A percentile compares a stretch with the other conserved stretches of the same genome.
Evolutionary conservation across 2,329 filamentous ascomycete genomes (phyloP).

Genomic region (Curvularia lunata): DNA sequence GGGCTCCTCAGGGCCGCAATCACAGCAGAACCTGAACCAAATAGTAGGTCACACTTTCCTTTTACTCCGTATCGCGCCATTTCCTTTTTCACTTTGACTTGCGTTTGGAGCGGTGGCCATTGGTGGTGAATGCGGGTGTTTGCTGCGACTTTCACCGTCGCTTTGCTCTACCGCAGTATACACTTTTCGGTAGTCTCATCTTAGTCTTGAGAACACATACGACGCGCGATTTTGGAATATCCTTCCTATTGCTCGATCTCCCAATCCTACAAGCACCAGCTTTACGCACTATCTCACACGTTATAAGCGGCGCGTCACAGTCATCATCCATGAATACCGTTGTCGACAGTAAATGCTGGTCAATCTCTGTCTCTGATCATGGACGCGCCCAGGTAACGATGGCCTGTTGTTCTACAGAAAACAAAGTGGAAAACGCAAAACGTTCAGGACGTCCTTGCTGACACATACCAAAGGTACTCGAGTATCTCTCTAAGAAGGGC

Average conservation of each 20-base stretch:
- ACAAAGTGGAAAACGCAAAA: neutral
- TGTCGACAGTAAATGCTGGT: neutral
- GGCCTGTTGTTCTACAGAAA: neutral
- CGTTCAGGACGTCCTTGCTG: constrained; percentile 5
- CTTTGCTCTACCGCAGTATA: neutral
- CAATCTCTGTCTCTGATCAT: neutral
- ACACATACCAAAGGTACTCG: constrained; percentile 69
- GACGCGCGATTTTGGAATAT: neutral
- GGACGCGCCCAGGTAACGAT: neutral
- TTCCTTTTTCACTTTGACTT: neutral
- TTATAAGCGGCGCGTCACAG: neutral
- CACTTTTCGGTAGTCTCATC: neutral
- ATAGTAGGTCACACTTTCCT: constrained; percentile 72
- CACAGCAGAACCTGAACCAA: constrained; percentile 90
- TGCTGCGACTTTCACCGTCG: constrained; percentile 1
- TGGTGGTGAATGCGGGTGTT: neutral
- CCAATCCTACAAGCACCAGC: neutral
- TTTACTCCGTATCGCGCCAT: neutral
- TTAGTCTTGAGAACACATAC: neutral
- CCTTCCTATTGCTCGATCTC: neutral
- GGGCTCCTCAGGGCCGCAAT: constrained; percentile 62
- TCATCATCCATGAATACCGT: neutral
- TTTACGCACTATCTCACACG: neutral
- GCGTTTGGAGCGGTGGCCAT: neutral
- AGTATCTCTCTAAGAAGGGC: constrained; percentile 94